Conservation (phyloP, 306 rosid species). For the Boehmeria nivea region DNA sequence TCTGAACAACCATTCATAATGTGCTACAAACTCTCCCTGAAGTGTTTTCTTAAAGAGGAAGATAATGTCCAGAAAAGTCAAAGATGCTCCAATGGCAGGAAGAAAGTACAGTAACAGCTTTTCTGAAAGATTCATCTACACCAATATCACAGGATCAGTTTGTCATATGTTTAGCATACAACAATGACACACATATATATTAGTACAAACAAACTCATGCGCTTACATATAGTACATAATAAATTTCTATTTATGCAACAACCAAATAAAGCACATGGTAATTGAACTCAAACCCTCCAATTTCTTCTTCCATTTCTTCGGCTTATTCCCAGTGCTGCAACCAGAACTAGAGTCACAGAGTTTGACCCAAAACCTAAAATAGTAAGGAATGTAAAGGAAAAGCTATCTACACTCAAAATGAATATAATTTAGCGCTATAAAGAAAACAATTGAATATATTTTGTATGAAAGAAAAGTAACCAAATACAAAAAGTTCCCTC, state of each 20-base stretch:
- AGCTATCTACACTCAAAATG: conserved; percentile 14
- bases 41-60: conserved; percentile 47
- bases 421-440: no score
- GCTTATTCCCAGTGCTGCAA: conserved; percentile 40
- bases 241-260: no score
- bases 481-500: background rate
- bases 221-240: no score
- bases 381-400: conserved; percentile 56
- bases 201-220: no score
- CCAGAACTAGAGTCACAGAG: conserved; percentile 45
- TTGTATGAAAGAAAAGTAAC: background rate
- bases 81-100: conserved; percentile 64
- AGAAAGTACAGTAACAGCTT: conserved; percentile 42
- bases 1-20: conserved; percentile 60
- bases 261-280: conserved; percentile 9
- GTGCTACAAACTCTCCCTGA: conserved; percentile 32
- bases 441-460: no score
- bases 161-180: background rate
- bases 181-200: background rate
- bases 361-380: conserved; percentile 67
- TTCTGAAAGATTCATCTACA: conserved; percentile 41
- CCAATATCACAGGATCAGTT: conserved; percentile 26
- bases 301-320: conserved; percentile 25
- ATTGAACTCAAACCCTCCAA: conserved; percentile 41
- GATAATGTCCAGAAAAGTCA: conserved; percentile 48